A percentile compares a stretch with the other conserved stretches of the same genome.
Conservation (phyloP, 306 rosid genomes). For the Ormosia emarginata region DNA sequence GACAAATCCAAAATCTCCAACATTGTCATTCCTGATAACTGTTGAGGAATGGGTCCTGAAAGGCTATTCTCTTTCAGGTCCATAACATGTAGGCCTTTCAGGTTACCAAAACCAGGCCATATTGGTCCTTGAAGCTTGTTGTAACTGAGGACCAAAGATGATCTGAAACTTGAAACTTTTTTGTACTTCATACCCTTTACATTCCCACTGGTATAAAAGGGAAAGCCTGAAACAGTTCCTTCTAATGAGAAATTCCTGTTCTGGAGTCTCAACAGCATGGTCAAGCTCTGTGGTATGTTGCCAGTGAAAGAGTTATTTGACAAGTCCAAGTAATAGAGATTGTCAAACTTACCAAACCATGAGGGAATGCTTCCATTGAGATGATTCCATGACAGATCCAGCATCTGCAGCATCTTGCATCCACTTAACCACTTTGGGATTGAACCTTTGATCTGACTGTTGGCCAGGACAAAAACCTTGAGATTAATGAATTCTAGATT, state of each 20-base stretch:
- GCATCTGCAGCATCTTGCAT: slow-evolving; percentile 34
- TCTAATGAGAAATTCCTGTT: background rate
- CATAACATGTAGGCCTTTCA: slow-evolving; percentile 29
- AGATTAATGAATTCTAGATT: slow-evolving; percentile 28
- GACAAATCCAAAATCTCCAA: slow-evolving; percentile 32
- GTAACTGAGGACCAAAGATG: slow-evolving; percentile 25
- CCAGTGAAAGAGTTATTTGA: slow-evolving; percentile 48
- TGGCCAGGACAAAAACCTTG: slow-evolving; percentile 25
- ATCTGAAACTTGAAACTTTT: slow-evolving; percentile 14
- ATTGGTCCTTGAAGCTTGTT: slow-evolving; percentile 28
- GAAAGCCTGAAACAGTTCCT: background rate
- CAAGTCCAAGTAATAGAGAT: slow-evolving; percentile 29
- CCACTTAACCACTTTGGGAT: slow-evolving; percentile 48
- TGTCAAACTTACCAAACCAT: slow-evolving; percentile 35
- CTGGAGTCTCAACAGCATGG: slow-evolving; percentile 7
- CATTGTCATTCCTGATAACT: slow-evolving; percentile 31
- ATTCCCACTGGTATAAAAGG: background rate
- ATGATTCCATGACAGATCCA: slow-evolving; percentile 48
- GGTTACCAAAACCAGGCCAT: slow-evolving; percentile 28
- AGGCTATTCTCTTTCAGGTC: slow-evolving; percentile 16
- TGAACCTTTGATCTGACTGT: slow-evolving; percentile 36
- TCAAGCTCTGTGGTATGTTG: slow-evolving; percentile 26
- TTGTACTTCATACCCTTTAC: background rate
- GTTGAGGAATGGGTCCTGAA: slow-evolving; percentile 15
- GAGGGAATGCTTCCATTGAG: slow-evolving; percentile 31